Percentiles rank a stretch among this genome's conserved stretches.
Conservation (phyloP, 805 yeast genomes). For the Candida maltosa region DNA sequence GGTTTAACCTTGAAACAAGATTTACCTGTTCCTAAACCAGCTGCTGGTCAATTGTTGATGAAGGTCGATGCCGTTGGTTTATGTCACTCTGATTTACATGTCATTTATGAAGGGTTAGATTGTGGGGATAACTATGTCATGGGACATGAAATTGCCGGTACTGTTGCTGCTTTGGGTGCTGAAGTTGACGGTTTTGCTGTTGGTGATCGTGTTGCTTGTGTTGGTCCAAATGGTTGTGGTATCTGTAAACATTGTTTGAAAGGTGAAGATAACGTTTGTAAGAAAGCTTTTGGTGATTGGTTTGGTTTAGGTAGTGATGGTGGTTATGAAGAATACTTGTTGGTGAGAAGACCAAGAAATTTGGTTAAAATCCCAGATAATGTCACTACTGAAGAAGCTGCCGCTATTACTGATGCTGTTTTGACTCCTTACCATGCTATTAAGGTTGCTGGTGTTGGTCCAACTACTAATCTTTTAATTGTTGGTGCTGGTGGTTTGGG, state of each 20-base stretch:
- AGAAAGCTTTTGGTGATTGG: slow-evolving; percentile 17
- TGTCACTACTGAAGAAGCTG: slow-evolving; percentile 34
- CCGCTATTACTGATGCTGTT: slow-evolving; percentile 39
- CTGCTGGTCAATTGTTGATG: slow-evolving; percentile 20
- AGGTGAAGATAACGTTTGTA: slow-evolving; percentile 33
- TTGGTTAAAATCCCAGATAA: slow-evolving; percentile 37
- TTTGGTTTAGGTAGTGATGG: slow-evolving; percentile 38
- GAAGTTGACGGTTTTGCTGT: slow-evolving; percentile 17
- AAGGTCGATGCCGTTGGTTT: slow-evolving; percentile 41
- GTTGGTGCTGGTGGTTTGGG: slow-evolving; percentile 45
- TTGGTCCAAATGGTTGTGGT: slow-evolving; percentile 33
- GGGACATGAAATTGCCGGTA: slow-evolving; percentile 46
- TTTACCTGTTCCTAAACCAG: slow-evolving; percentile 7
- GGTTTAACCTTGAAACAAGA: slow-evolving; percentile 8
- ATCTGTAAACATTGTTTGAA: slow-evolving; percentile 29
- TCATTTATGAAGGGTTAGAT: slow-evolving; percentile 16
- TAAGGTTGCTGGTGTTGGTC: slow-evolving; percentile 27
- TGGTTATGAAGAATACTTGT: slow-evolving; percentile 38
- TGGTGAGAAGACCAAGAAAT: slow-evolving; percentile 28
- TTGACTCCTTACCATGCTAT: slow-evolving; percentile 43
- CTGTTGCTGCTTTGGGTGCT: slow-evolving; percentile 24
- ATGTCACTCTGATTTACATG: slow-evolving; percentile 43
- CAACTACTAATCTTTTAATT: slow-evolving; percentile 33
- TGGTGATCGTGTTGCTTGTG: slow-evolving; percentile 30
- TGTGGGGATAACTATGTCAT: slow-evolving; percentile 27